Base-by-base conservation (phyloP, 208 protist species). In the Trypanosoma melophagium region DNA sequence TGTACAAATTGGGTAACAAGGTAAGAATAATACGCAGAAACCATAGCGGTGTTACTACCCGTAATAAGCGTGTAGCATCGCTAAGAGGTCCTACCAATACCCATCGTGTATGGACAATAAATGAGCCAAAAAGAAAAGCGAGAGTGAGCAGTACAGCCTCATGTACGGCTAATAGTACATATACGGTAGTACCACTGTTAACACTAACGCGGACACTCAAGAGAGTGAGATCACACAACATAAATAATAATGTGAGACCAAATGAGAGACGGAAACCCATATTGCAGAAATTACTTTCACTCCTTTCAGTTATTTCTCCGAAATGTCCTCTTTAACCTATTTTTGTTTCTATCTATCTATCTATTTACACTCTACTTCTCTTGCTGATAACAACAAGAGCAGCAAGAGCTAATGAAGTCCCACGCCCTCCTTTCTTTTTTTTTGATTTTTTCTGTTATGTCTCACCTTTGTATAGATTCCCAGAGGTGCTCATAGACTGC, bases 1-100 rank as follows among this genome's bases (percentile, higher is more conserved):
- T 77, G 59, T 86, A 89, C 14, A 89, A 44, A 42, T 69, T 74
- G 9, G 84, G 63, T 28, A 86, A 81, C 61, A 74, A 74, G 2
- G 75, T 75, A 21, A 89, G 62, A 44, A 84, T 77, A 24, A 63
- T 19, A 3, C 74, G 64, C 16, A 83, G 13, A 45, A 89, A 1
- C 77, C 73, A 84, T 12, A 86, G 22, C 0, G 75, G 73, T 0
- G 57, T 28, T 4, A 79, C 73, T 4, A 61, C 50, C 12, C 53
- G 21, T 47, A 78, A 63, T 1, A 76, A 24, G 1, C 42, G 51
- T n/a, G 66, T 54, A 12, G 73, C 70, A n/a, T 69, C 42, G 12
- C 53, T 9, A 56, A 77, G 74, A 59, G 80, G 66, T 8, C 77
- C 69, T 5, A 81, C 72, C 0, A 74, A 53, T 38, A 86, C 16